Base-by-base conservation (phyloP, 192 early-diverging fungal genomes). In the Gaertneriomyces sp. region DNA sequence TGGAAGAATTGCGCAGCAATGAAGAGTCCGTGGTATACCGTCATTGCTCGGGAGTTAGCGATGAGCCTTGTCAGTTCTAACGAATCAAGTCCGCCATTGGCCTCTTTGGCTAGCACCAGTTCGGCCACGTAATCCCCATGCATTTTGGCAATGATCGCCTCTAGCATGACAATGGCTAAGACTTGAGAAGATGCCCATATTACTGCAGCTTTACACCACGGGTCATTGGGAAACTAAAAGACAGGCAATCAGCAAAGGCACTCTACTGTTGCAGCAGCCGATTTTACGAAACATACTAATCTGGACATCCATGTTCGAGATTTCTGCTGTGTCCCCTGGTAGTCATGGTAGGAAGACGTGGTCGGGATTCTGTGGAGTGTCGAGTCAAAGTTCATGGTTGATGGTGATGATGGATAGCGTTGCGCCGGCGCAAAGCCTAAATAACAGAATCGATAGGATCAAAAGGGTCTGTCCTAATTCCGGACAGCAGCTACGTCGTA, bases 11-110 rank as follows among this genome's bases (percentile, higher is more conserved):
- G 78, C 5, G 74, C 74, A 10, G 45, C 66, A 17, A 83, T 62
- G 43, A 80, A 74, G 19, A 83, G 50, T 7, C 20, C 63, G 44
- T 83, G 72, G 67, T 83, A 83, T 57, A 78, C 60, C 3, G 73
- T 72, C 43, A 80, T 49, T 3, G 78, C 78, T 25, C 57, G 16
- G 3, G 68, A 66, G 43, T 63, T 68, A 43, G 58, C 42, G 9
- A 70, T 46, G 11, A 70, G 6, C 3, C 1, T 19, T 11, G 47
- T 10, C 12, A 53, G 7, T 17, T 4, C 19, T 6, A 6, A 12
- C 7, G 57, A 16, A 40, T 68, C 66, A 6, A 47, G 47, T 7
- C 40, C 38, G 43, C 52, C 38, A 10, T 19, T 38, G 25, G 25
- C 6, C 5, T 45, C 6, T 20, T 12, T n/a, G 38, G 40, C 11